These are phyloP conservation scores for Murraya koenigii DNA, from an alignment of 345 rosid species.

Conservation along the genomic window DNA sequence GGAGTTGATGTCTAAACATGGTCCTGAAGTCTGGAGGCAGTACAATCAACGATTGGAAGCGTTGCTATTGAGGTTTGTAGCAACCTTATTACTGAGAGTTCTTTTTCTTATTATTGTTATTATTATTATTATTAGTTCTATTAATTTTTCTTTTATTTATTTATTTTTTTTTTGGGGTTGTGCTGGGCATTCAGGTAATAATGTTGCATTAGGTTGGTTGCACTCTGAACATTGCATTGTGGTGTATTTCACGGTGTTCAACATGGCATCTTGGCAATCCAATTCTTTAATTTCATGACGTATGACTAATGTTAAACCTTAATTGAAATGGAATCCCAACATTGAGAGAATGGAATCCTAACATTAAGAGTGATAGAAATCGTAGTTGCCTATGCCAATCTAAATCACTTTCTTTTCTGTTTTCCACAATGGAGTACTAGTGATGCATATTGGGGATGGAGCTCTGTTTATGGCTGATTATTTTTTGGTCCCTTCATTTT, in stretches of 20 bases:
- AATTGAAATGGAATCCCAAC: background rate
- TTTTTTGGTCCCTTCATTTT: background rate
- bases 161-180: background rate
- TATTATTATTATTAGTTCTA: no score
- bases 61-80: constrained; percentile 59
- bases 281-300: background rate
- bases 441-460: background rate
- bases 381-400: background rate
- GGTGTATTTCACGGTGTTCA: background rate
- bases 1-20: constrained; percentile 79
- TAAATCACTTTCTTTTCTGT: background rate
- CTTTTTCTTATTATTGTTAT: background rate
- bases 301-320: background rate
- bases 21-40: constrained; percentile 81
- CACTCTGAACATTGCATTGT: background rate
- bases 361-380: background rate
- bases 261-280: background rate
- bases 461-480: background rate
- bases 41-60: constrained; percentile 70
- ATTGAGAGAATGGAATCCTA: background rate
- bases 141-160: background rate
- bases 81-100: background rate
- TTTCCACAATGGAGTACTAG: background rate
- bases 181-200: background rate
- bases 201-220: background rate